Evolutionary conservation across 2,329 filamentous ascomycete genomes (phyloP).

Genomic region (Fusarium sp.): DNA sequence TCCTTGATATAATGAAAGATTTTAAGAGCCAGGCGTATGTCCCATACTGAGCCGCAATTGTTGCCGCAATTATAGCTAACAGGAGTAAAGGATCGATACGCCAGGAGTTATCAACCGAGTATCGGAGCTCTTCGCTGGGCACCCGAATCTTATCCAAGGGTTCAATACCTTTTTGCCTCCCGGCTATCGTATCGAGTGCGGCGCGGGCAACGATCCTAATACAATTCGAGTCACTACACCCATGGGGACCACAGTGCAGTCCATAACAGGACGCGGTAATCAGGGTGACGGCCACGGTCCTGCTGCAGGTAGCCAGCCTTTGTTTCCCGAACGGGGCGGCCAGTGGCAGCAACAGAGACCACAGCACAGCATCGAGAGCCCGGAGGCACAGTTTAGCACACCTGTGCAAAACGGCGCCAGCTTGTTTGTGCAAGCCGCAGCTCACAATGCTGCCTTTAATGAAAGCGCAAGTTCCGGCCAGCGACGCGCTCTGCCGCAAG

Average conservation of each 20-base stretch:
- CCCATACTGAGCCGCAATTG: background rate
- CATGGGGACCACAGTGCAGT: conserved; percentile 95
- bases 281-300: conserved; percentile 59
- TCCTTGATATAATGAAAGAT: conserved; percentile 99
- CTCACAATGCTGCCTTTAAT: conserved; percentile 51
- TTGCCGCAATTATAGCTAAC: conserved; percentile 43
- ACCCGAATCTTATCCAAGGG: conserved; percentile 94
- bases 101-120: conserved; percentile 97
- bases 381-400: conserved; percentile 70
- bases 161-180: conserved; percentile 98
- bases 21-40: conserved; percentile 96
- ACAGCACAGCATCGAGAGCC: conserved; percentile 70
- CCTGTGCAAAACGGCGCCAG: conserved; percentile 63
- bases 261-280: conserved; percentile 71
- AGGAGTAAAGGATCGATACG: conserved; percentile 79
- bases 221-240: conserved; percentile 97
- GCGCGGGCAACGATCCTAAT: conserved; percentile 91
- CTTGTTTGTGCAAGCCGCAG: conserved; percentile 58
- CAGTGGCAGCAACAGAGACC: conserved; percentile 69
- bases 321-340: conserved; percentile 60
- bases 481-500: conserved; percentile 47
- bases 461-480: conserved; percentile 48
- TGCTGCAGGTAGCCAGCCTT: conserved; percentile 53
- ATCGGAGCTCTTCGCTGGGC: conserved; percentile 93
- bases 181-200: conserved; percentile 96